Evolutionary conservation across 805 yeast genomes (phyloP).

Genomic region (Zygosaccharomyces kombuchaensis): DNA sequence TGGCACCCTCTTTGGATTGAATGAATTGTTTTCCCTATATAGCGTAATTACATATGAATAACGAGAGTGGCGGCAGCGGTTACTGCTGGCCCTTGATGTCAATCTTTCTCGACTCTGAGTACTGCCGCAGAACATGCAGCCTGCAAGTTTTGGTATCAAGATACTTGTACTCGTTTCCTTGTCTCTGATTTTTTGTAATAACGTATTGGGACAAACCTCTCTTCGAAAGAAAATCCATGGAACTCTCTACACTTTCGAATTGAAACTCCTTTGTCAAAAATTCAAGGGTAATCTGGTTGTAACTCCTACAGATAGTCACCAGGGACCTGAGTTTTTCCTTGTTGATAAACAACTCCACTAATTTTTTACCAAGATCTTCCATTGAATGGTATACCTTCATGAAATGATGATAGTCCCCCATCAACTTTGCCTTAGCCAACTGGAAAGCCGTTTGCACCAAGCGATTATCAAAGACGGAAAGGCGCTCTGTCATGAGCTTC

Average conservation of each 20-base stretch:
- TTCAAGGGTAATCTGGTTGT: conserved; percentile 42
- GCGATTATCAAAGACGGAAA: conserved; percentile 16
- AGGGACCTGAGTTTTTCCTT: conserved; percentile 58
- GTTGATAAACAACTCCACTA: conserved; percentile 51
- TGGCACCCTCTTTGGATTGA: conserved; percentile 52
- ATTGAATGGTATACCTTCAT: conserved; percentile 42
- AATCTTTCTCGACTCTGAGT: conserved; percentile 47
- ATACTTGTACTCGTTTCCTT: conserved; percentile 30
- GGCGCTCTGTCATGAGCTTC: conserved; percentile 18
- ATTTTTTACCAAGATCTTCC: conserved; percentile 40
- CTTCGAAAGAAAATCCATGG: conserved; percentile 41
- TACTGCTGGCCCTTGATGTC: conserved; percentile 83
- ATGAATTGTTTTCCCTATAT: neutral
- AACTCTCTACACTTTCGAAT: conserved; percentile 39
- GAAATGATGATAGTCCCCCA: conserved; percentile 51
- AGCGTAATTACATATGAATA: neutral
- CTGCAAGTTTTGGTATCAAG: conserved; percentile 37
- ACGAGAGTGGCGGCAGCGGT: neutral
- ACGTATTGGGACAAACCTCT: conserved; percentile 38
- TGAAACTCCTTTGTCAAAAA: conserved; percentile 39
- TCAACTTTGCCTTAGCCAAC: conserved; percentile 31
- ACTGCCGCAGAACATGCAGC: conserved; percentile 36
- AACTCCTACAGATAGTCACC: conserved; percentile 52
- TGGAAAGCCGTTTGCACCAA: conserved; percentile 29
- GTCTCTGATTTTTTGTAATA: conserved; percentile 27